Percentiles rank a stretch among this genome's conserved stretches.
Conservation (phyloP, 116 monocot genomes). For the Dioscorea cayenensis region DNA sequence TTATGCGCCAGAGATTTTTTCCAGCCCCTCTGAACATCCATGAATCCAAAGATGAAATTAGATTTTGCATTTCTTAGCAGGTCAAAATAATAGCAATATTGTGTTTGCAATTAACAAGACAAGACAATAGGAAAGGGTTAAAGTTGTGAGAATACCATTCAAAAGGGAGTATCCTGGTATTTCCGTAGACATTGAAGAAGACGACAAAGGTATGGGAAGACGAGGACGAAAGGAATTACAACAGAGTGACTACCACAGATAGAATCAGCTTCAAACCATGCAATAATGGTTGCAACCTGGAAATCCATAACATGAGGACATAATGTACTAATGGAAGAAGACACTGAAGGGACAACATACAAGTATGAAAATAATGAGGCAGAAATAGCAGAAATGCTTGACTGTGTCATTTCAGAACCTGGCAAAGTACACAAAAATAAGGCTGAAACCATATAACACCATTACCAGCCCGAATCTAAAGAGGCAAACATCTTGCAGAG, state of each 20-base stretch:
- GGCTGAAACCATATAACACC: too few species aligned
- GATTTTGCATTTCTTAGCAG: not conserved
- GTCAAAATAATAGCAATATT: not conserved
- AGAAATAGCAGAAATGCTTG: not conserved
- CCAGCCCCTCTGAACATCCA: not conserved
- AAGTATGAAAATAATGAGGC: not conserved
- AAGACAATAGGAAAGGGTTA: not conserved
- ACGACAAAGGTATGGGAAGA: constrained; percentile 84
- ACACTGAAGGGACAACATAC: not conserved
- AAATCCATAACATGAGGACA: not conserved
- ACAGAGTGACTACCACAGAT: constrained; percentile 91
- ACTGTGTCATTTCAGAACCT: too few species aligned
- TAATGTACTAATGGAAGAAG: not conserved
- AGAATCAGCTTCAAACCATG: constrained; percentile 99
- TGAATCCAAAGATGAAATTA: not conserved
- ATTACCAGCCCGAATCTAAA: too few species aligned
- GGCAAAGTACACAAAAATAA: too few species aligned
- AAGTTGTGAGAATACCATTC: constrained; percentile 48
- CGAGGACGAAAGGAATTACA: constrained; percentile 78
- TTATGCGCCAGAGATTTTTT: too few species aligned
- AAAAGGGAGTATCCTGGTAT: constrained; percentile 84
- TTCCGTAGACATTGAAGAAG: constrained; percentile 95
- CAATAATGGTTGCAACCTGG: constrained; percentile 98
- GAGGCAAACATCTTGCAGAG: too few species aligned
- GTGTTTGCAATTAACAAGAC: not conserved